Percentiles rank a stretch among this genome's conserved stretches.
phyloP scores from a whole-genome alignment of 352 stramenopile species.

The Thalassiosira hispida region DNA sequence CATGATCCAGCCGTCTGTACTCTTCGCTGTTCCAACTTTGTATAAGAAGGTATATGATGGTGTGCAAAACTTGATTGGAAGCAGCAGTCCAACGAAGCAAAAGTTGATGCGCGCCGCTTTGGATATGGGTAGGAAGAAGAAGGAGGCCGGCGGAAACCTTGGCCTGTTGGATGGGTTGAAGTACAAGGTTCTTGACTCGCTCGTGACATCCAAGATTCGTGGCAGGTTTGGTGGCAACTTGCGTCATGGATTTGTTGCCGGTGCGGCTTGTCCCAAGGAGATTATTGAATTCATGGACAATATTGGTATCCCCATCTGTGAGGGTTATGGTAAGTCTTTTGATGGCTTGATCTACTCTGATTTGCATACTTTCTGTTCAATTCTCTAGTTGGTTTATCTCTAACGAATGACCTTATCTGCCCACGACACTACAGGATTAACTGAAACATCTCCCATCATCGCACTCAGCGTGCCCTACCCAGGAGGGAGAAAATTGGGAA shows the following conservation, averaged over 20 bases:
- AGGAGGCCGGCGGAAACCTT: slow-evolving; percentile 40
- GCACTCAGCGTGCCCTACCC: slow-evolving; percentile 51
- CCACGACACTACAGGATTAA: slow-evolving; percentile 33
- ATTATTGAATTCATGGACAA: slow-evolving; percentile 78
- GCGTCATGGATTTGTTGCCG: slow-evolving; percentile 78
- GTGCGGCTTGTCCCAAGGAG: slow-evolving; percentile 72
- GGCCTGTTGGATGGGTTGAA: slow-evolving; percentile 61
- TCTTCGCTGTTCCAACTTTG: slow-evolving; percentile 84
- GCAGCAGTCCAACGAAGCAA: slow-evolving; percentile 51
- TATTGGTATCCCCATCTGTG: slow-evolving; percentile 76
- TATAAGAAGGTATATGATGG: slow-evolving; percentile 84
- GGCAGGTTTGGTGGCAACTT: slow-evolving; percentile 70
- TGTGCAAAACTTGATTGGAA: slow-evolving; percentile 66
- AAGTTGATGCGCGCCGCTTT: slow-evolving; percentile 67
- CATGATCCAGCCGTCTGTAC: slow-evolving; percentile 76
- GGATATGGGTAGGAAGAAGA: slow-evolving; percentile 58
- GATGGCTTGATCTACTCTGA: not conserved
- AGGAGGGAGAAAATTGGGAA: slow-evolving; percentile 55
- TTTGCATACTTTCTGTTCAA: not conserved
- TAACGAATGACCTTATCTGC: not conserved
- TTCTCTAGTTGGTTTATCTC: not conserved
- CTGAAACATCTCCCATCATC: slow-evolving; percentile 74
- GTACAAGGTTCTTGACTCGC: slow-evolving; percentile 58
- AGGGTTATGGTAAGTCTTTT: slow-evolving; percentile 64
- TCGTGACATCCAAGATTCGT: slow-evolving; percentile 78